Evolutionary conservation across 805 yeast genomes (phyloP).

Genomic region (Metschnikowia reukaufii): DNA sequence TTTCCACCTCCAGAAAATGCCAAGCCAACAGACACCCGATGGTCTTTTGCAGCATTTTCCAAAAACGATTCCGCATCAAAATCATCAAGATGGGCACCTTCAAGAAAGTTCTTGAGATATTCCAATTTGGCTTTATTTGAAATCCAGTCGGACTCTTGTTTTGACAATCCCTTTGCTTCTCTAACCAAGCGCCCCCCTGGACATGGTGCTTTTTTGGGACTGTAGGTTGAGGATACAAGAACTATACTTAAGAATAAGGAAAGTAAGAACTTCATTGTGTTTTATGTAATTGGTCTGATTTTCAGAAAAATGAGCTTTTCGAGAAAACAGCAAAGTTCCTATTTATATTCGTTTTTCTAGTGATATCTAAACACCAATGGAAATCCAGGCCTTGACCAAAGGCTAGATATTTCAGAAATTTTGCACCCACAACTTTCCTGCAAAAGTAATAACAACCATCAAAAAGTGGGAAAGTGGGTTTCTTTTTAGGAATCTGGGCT

Average conservation of each 20-base stretch:
- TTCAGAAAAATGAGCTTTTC: background rate
- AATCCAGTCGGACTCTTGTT: constrained; percentile 10
- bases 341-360: no score
- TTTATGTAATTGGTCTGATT: background rate
- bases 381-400: background rate
- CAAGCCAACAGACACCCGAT: constrained; percentile 7
- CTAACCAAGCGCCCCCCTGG: constrained; percentile 11
- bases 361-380: background rate
- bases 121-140: background rate
- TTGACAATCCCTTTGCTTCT: constrained; percentile 6
- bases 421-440: background rate
- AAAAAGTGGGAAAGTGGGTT: no score
- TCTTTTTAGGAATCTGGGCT: background rate
- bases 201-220: constrained; percentile 6
- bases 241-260: background rate
- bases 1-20: constrained; percentile 15
- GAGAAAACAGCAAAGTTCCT: background rate
- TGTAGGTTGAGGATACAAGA: constrained; percentile 4
- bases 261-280: background rate
- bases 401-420: background rate
- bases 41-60: background rate
- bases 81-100: constrained; percentile 6
- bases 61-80: constrained; percentile 10
- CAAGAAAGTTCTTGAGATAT: constrained; percentile 5
- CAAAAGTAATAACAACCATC: background rate